Base-by-base conservation (phyloP, 1,284 basidiomycete genomes). In the Ceratobasidium sp. region DNA sequence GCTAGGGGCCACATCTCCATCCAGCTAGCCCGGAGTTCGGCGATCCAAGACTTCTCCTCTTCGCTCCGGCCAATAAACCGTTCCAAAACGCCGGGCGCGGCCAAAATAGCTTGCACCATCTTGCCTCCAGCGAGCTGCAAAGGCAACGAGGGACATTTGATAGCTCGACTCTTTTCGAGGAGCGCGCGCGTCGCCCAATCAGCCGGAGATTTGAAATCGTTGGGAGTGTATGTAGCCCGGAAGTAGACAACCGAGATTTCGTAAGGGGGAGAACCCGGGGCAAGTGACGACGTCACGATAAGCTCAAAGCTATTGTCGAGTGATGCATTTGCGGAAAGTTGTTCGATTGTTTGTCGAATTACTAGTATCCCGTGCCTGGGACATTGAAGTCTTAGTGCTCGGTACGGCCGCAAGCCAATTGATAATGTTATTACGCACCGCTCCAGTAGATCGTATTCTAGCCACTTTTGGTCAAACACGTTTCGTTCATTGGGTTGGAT, bases 71-170 rank as follows among this genome's bases (percentile, higher is more conserved):
- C 73, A 35, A 96, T 86, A 85, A 96, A 96, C 4, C 87, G 85
- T 81, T 96, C 94, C 30, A 97, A 87, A 12, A 95, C 86, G 0
- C 92, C 91, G 0, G 91, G 90, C 48, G 91, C 89, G 1, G 93
- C 91, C 18, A 99, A 88, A 0, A 94, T 94, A 83, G 99, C 93
- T 85, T 99, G 98, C 0, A 99, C 92, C 84, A 98, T 98, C 87
- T 99, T 99, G 0, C 94, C 93, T 0, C 97, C 98, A 0, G 96
- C 96, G 3, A 99, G 90, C 82, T 99, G 98, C 3, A 99, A 88
- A 1, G 94, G 92, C 80, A 99, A 90, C 1, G 91, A 91, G 0
- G 97, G 97, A 82, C 97, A 99, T 82, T 99, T 98, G 87, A 98
- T 96, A 0, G 98, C 96, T 50, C 84, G 86, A 18, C 93, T 94